These are phyloP conservation scores for Delitschia confertaspora DNA, from an alignment of 495 filamentous ascomycete species.

Conservation along the genomic window DNA sequence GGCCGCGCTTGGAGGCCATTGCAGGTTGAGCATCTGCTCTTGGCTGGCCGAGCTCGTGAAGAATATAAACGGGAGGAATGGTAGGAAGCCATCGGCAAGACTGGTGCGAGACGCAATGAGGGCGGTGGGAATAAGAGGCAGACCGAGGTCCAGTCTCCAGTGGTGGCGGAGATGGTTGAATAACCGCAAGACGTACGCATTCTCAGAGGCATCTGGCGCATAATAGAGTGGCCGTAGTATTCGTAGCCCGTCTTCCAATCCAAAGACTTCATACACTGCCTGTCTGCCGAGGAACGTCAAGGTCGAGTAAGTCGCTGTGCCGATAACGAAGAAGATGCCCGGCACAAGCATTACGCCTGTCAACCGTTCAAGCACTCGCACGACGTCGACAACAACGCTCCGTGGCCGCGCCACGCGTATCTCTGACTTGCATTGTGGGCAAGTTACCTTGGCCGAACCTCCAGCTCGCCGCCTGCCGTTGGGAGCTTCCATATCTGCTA, in stretches of 20 bases:
- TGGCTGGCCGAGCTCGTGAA: constrained; percentile 43
- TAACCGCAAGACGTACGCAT: background rate
- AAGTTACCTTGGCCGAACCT: constrained; percentile 52
- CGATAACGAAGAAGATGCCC: constrained; percentile 32
- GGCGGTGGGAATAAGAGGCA: constrained; percentile 54
- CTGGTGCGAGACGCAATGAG: constrained; percentile 53
- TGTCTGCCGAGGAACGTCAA: constrained; percentile 51
- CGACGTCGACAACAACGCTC: constrained; percentile 54
- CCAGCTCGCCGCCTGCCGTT: constrained; percentile 43
- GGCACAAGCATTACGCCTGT: constrained; percentile 51
- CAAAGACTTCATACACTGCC: constrained; percentile 56
- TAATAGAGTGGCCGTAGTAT: constrained; percentile 37
- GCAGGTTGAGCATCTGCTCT: constrained; percentile 38
- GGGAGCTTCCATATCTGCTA: constrained; percentile 68
- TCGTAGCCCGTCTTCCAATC: constrained; percentile 45
- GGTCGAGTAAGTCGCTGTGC: constrained; percentile 36
- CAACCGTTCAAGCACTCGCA: constrained; percentile 46
- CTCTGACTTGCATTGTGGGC: constrained; percentile 79
- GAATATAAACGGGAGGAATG: constrained; percentile 55
- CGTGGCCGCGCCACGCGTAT: constrained; percentile 65
- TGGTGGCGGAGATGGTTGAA: constrained; percentile 20
- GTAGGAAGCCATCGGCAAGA: constrained; percentile 50
- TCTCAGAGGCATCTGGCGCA: background rate
- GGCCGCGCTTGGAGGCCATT: constrained; percentile 70
- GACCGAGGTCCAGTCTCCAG: constrained; percentile 41